Base-by-base conservation (phyloP, 176 grass and related monocot species). In the Oryza glumipatula region DNA sequence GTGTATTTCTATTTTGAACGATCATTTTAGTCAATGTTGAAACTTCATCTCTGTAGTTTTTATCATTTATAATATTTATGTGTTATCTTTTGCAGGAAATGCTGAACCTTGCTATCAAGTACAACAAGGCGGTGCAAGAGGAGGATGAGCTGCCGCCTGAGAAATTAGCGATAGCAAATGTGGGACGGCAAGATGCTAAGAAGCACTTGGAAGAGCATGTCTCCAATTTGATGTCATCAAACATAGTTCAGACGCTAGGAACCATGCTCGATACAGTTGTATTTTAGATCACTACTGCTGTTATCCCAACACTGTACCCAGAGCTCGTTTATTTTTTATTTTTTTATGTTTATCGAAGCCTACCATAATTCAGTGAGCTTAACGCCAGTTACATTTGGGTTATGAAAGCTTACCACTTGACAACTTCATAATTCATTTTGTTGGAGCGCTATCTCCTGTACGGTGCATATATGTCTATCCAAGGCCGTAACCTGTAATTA, bases 181-280 rank as follows among this genome's bases (percentile, higher is more conserved):
- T 99, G 7, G 96, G 96, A 21, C 80, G 93, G 73, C 96, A 99
- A 80, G 96, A 99, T 74, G 96, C 93, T 1, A 98, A 98, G 75
- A 99, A 99, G 88, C 96, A 99, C 86, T 85, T 99, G 65, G 96
- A 99, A 79, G 96, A 99, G 78, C 96, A 99, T 49, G 96, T 99
- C 68, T 99, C 96, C 0, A 96, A 96, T 78, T 85, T 99, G 51
- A 99, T 99, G 96, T 96, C 96, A 3, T 99, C 96, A 26, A 99
- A 99, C 86, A 96, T 99, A 85, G 87, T 94, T 81, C 96, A 99
- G 86, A 94, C 96, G 74, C 91, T 99, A 30, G 96, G 96, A 30
- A 94, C 93, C 61, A 99, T 95, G 96, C 94, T 99, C 2, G 96
- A 96, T 64, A 99, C 93, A 3, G 93, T 98, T 65, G 93, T 99